phyloP scores from a whole-genome alignment of 371 early-diverging fungal species.

The Polyrhizophydium stewartii region DNA sequence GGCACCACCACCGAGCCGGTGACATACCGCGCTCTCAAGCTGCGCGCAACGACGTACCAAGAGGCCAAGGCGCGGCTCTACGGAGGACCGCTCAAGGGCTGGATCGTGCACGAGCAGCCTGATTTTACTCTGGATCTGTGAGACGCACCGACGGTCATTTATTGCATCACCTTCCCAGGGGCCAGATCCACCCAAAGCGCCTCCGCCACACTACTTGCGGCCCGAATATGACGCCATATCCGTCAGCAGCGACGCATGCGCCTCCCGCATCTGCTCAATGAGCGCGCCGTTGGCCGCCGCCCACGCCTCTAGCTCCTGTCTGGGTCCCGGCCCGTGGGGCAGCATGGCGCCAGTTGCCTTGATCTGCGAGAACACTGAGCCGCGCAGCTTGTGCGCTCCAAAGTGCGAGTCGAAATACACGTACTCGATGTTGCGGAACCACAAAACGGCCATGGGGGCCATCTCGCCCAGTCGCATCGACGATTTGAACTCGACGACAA shows the following conservation, averaged over 20 bases:
- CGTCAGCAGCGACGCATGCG: too few relatives aligned
- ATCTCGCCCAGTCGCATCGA: background rate
- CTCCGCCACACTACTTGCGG: too few relatives aligned
- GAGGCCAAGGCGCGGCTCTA: background rate
- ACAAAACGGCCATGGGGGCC: background rate
- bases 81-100: background rate
- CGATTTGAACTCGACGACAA: background rate
- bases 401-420: slow-evolving; percentile 4
- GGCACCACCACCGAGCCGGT: background rate
- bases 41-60: background rate
- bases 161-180: too few relatives aligned
- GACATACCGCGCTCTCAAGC: background rate
- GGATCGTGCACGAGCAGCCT: too few relatives aligned
- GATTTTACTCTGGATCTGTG: too few relatives aligned
- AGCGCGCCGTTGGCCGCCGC: too few relatives aligned
- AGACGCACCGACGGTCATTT: too few relatives aligned
- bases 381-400: slow-evolving; percentile 7
- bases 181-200: too few relatives aligned
- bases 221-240: too few relatives aligned
- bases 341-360: background rate
- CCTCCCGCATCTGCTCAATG: too few relatives aligned
- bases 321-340: background rate
- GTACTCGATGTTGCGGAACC: slow-evolving; percentile 9
- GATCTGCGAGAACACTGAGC: background rate
- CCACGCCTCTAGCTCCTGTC: background rate